Evolutionary conservation across 2,329 filamentous ascomycete species (phyloP).

Genomic region (Microcyclospora tardicrescens): DNA sequence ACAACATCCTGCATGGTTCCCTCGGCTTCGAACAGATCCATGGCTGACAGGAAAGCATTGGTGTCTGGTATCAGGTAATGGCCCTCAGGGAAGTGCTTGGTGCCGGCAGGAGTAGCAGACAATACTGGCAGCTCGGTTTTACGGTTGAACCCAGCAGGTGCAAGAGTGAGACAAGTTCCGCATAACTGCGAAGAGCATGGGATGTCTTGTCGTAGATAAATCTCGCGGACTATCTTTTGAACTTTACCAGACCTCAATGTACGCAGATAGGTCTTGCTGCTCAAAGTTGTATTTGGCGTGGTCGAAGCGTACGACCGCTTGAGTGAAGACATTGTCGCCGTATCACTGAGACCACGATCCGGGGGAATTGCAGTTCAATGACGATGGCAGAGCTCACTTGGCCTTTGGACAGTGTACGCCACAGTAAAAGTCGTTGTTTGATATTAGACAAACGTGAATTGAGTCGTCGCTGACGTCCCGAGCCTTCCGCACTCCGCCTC

Average conservation of each 20-base stretch:
- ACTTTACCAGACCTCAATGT: conserved; percentile 94
- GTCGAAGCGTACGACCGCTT: conserved; percentile 45
- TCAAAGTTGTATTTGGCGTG: conserved; percentile 54
- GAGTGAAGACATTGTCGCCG: conserved; percentile 43
- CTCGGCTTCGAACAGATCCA: conserved; percentile 92
- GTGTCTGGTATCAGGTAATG: conserved; percentile 95
- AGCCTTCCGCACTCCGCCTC: too few species aligned
- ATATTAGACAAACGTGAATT: too few species aligned
- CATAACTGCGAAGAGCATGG: conserved; percentile 92
- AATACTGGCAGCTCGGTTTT: conserved; percentile 73
- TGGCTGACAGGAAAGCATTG: conserved; percentile 85
- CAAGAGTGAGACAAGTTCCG: conserved; percentile 54
- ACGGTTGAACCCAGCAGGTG: conserved; percentile 67
- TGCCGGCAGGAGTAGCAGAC: conserved; percentile 75
- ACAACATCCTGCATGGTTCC: conserved; percentile 94
- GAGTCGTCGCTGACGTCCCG: too few species aligned
- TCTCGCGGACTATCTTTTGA: conserved; percentile 94
- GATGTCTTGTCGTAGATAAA: conserved; percentile 92
- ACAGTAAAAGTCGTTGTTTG: too few species aligned
- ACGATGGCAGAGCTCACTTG: too few species aligned
- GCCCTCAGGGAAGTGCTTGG: conserved; percentile 66
- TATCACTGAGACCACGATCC: neutral
- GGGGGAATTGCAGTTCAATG: too few species aligned
- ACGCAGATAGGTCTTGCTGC: conserved; percentile 89
- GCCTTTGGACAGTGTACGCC: too few species aligned